These are phyloP conservation scores for Pythium aquatile DNA, from an alignment of 352 stramenopile species.

Conservation along the genomic window DNA sequence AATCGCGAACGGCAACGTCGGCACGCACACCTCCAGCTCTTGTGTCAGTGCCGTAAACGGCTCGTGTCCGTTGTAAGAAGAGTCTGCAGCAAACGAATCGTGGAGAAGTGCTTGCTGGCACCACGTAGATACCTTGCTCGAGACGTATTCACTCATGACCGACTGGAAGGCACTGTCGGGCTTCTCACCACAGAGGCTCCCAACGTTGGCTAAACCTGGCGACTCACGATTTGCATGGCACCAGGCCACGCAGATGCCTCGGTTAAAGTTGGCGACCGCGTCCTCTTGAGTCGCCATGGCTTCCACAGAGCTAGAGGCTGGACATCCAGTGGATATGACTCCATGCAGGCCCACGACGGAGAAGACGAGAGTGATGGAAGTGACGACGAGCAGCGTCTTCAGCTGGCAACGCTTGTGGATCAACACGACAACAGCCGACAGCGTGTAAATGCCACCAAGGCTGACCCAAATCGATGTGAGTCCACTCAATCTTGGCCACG, in stretches of 20 bases:
- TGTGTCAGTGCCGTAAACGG: not conserved
- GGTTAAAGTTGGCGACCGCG: not conserved
- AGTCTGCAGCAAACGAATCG: not conserved
- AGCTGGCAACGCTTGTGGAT: not conserved
- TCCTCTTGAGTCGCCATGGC: not conserved
- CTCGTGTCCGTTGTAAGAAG: not conserved
- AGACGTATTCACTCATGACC: too few species aligned
- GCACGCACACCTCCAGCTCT: not conserved
- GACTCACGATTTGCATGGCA: not conserved
- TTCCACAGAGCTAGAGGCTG: not conserved
- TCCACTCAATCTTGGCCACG: not conserved
- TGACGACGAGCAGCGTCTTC: not conserved
- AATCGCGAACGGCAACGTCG: not conserved
- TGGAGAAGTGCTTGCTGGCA: not conserved
- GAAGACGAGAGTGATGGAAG: not conserved
- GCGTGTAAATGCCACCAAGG: not conserved
- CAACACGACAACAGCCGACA: not conserved
- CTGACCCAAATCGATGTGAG: not conserved
- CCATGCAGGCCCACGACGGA: not conserved
- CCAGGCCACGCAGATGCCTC: not conserved
- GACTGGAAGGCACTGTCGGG: not conserved
- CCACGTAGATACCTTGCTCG: not conserved
- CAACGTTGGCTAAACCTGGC: not conserved
- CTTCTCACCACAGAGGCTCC: not conserved
- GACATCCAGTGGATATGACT: not conserved